phyloP scores from a whole-genome alignment of 441 rosid species.

The Theobroma grandiflorum region DNA sequence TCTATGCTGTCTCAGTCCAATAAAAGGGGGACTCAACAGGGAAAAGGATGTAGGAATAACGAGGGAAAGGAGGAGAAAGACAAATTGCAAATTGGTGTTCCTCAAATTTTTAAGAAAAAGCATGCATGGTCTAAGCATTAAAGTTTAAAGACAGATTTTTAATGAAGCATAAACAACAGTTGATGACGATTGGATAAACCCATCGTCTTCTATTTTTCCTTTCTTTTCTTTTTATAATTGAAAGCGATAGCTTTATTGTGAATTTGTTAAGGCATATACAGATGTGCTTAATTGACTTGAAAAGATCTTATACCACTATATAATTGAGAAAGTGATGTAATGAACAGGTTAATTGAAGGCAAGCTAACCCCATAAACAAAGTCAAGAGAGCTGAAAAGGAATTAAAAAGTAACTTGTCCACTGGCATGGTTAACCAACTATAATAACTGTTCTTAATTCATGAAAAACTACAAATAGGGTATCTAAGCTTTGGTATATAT shows the following conservation, averaged over 20 bases:
- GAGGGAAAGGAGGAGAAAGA: conserved; percentile 32
- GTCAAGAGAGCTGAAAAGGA: not conserved
- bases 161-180: conserved; percentile 13
- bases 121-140: conserved; percentile 29
- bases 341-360: not conserved
- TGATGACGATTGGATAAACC: conserved; percentile 35
- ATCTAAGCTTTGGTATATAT: too few species aligned
- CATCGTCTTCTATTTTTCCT: not conserved
- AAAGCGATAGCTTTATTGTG: not conserved
- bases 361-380: not conserved
- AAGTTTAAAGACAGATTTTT: conserved; percentile 21
- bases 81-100: conserved; percentile 37
- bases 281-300: conserved; percentile 12
- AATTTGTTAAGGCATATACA: not conserved
- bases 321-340: conserved; percentile 29
- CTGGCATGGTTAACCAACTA: not conserved
- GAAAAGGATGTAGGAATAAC: conserved; percentile 24
- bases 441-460: too few species aligned
- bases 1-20: conserved; percentile 33
- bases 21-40: conserved; percentile 25
- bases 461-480: not conserved
- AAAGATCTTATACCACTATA: conserved; percentile 1
- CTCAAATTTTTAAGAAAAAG: conserved; percentile 7
- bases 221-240: not conserved
- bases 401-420: not conserved